These are phyloP conservation scores for Halophytophthora batemanensis DNA, from an alignment of 352 stramenopile species.

Conservation along the genomic window DNA sequence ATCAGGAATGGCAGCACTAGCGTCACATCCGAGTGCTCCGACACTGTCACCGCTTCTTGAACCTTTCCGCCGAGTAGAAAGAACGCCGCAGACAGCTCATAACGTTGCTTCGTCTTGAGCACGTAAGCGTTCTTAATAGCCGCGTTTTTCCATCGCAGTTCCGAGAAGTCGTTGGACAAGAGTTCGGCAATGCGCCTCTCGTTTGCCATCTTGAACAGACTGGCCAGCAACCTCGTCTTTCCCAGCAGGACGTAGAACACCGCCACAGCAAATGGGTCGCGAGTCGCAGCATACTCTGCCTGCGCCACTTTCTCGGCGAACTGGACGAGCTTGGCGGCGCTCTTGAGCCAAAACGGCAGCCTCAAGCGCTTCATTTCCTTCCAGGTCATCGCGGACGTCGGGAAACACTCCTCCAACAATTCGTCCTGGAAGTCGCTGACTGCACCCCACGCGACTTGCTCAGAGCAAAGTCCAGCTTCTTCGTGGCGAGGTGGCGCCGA, in stretches of 20 bases:
- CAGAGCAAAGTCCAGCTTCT: conserved; percentile 59
- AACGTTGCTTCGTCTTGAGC: conserved; percentile 83
- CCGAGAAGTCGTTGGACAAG: conserved; percentile 77
- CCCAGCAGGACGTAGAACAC: conserved; percentile 85
- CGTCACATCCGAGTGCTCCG: conserved; percentile 66
- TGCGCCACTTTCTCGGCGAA: conserved; percentile 76
- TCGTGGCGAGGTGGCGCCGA: not conserved
- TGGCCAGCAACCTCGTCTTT: conserved; percentile 79
- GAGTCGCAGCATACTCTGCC: conserved; percentile 62
- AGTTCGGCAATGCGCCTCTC: conserved; percentile 80
- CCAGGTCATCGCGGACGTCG: conserved; percentile 45
- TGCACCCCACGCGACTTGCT: conserved; percentile 72
- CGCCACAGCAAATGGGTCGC: conserved; percentile 81
- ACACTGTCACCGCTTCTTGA: conserved; percentile 72
- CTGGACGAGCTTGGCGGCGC: conserved; percentile 41
- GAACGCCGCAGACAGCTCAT: conserved; percentile 75
- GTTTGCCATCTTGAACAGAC: conserved; percentile 81
- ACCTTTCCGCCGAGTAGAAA: conserved; percentile 80
- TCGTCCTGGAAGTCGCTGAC: conserved; percentile 65
- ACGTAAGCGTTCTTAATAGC: conserved; percentile 91
- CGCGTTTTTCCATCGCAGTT: conserved; percentile 80
- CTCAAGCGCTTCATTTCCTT: conserved; percentile 61
- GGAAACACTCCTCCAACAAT: conserved; percentile 74
- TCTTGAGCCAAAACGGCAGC: conserved; percentile 79
- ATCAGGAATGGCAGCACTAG: conserved; percentile 83